phyloP scores from a whole-genome alignment of 2,329 filamentous ascomycete genomes.

The Boeremia exigua region DNA sequence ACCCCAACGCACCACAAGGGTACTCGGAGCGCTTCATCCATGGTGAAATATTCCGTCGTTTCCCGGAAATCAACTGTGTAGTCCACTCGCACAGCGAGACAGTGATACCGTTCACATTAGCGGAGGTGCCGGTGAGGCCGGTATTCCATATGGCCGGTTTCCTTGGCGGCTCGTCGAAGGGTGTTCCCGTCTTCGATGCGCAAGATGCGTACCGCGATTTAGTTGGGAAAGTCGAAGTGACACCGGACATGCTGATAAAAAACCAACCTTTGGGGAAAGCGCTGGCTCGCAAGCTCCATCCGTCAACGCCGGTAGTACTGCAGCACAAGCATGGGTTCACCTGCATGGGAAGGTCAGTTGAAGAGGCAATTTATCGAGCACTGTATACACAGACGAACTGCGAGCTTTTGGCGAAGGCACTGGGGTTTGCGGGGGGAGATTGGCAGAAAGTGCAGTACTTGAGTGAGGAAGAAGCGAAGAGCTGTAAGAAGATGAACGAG shows the following conservation, averaged over 20 bases:
- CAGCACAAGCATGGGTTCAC: constrained; percentile 56
- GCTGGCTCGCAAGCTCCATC: constrained; percentile 25
- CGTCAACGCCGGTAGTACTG: constrained; percentile 36
- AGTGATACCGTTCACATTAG: constrained; percentile 50
- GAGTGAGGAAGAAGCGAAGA: constrained; percentile 46
- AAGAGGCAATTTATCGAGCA: constrained; percentile 51
- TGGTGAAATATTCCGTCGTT: constrained; percentile 47
- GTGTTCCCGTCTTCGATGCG: constrained; percentile 23
- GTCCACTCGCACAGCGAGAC: constrained; percentile 51
- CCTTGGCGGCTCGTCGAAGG: constrained; percentile 29
- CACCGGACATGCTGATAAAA: constrained; percentile 39
- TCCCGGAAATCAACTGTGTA: constrained; percentile 48
- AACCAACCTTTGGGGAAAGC: constrained; percentile 27
- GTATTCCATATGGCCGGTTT: constrained; percentile 52
- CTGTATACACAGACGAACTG: constrained; percentile 49
- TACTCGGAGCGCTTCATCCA: constrained; percentile 55
- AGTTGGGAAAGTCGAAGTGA: constrained; percentile 15
- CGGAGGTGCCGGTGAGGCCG: constrained; percentile 40
- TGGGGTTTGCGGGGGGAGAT: constrained; percentile 38
- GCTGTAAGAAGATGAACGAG: constrained; percentile 43
- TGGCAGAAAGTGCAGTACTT: constrained; percentile 33
- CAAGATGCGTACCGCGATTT: constrained; percentile 33
- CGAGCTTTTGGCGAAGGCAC: constrained; percentile 44
- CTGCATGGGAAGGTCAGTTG: constrained; percentile 44
- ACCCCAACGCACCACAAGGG: constrained; percentile 45